Percentiles rank a stretch among this genome's conserved stretches.
These are phyloP conservation scores for Tillandsia leiboldiana DNA, from an alignment of 176 grass and related monocot species.

Conservation along the genomic window DNA sequence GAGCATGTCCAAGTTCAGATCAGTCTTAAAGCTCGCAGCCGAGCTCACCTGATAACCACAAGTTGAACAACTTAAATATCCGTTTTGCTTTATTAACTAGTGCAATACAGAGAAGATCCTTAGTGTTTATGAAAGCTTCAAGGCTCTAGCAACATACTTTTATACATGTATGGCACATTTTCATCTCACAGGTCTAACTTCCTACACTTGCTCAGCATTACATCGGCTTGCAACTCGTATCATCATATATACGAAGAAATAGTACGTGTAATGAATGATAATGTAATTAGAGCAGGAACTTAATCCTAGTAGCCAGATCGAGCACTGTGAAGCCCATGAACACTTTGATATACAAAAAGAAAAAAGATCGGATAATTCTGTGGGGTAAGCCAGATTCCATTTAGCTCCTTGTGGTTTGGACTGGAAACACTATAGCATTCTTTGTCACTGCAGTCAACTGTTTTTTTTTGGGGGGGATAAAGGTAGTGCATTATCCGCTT, in stretches of 20 bases:
- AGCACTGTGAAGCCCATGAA: neutral
- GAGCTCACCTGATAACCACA: neutral
- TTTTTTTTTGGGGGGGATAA: too few species aligned
- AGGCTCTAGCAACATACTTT: neutral
- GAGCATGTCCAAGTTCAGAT: slow-evolving; percentile 1
- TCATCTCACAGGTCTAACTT: neutral
- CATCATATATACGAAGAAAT: neutral
- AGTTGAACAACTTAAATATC: neutral
- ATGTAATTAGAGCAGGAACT: neutral
- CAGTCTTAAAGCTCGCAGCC: slow-evolving; percentile 3
- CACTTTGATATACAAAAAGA: neutral
- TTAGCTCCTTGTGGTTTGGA: too few species aligned
- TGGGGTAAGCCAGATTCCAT: too few species aligned
- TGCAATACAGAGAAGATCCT: neutral
- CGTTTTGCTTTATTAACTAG: neutral
- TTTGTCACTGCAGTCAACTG: too few species aligned
- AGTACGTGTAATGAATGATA: neutral
- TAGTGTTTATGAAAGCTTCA: neutral
- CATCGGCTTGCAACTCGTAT: neutral
- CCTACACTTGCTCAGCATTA: neutral
- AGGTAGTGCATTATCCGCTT: too few species aligned
- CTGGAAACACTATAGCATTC: too few species aligned
- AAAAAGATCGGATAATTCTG: neutral
- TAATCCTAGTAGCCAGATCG: neutral
- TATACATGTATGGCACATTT: neutral